These are phyloP conservation scores for Acanthamoeba culbertsoni DNA, from an alignment of 208 protist genomes.

Conservation along the genomic window DNA sequence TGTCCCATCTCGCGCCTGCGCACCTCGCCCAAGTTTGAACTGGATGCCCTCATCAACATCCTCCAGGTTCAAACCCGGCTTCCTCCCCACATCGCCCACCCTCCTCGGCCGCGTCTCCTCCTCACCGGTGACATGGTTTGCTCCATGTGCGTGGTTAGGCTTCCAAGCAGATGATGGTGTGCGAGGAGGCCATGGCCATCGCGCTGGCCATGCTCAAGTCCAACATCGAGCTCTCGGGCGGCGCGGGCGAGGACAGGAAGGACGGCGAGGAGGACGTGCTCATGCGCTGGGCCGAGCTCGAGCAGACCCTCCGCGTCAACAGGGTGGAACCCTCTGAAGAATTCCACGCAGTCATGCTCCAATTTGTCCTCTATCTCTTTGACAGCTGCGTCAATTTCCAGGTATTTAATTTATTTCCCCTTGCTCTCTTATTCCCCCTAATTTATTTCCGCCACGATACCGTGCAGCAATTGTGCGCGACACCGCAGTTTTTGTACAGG, in stretches of 20 bases:
- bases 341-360: not conserved
- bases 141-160: not conserved
- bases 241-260: not conserved
- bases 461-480: conserved; percentile 24
- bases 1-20: conserved; percentile 11
- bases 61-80: not conserved
- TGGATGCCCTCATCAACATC: not conserved
- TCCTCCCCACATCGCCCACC: not conserved
- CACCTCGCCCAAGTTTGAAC: not conserved
- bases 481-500: not conserved
- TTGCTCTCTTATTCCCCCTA: not conserved
- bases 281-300: not conserved
- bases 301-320: not conserved
- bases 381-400: conserved; percentile 44
- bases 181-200: conserved; percentile 30
- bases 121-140: not conserved
- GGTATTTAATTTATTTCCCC: not conserved
- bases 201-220: conserved; percentile 44
- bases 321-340: not conserved
- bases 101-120: not conserved
- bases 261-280: not conserved
- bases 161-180: conserved; percentile 50
- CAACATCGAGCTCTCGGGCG: conserved; percentile 38
- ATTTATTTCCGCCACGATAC: not conserved
- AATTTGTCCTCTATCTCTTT: conserved; percentile 37